Evolutionary conservation across 495 filamentous ascomycete species (phyloP).

Genomic region (Aspergillus haitiensis): DNA sequence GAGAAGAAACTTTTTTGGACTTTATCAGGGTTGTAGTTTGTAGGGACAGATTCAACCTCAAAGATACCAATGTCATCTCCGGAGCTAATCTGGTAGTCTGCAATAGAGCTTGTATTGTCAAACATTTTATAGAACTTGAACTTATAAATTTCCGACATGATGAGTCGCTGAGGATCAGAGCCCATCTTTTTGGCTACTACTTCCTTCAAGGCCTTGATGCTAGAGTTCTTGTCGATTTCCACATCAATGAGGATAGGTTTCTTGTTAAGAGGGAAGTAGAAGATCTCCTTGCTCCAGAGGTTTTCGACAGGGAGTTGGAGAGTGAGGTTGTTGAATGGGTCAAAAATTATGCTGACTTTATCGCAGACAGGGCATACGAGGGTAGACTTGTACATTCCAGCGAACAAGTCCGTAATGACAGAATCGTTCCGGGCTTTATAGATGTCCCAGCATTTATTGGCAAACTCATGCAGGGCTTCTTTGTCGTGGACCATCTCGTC

Average conservation of each 20-base stretch:
- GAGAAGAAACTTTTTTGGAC: slow-evolving; percentile 50
- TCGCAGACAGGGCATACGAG: slow-evolving; percentile 85
- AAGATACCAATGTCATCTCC: slow-evolving; percentile 71
- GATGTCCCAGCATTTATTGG: slow-evolving; percentile 82
- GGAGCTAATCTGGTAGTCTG: slow-evolving; percentile 61
- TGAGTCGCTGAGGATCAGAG: slow-evolving; percentile 54
- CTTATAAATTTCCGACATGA: slow-evolving; percentile 77
- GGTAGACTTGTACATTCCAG: slow-evolving; percentile 97
- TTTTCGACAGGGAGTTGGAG: slow-evolving; percentile 85
- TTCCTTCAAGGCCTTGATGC: slow-evolving; percentile 71
- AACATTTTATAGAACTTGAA: slow-evolving; percentile 81
- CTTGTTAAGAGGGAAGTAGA: slow-evolving; percentile 68
- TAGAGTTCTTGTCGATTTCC: slow-evolving; percentile 84
- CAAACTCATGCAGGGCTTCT: slow-evolving; percentile 74
- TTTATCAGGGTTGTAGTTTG: slow-evolving; percentile 62
- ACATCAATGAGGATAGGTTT: slow-evolving; percentile 69
- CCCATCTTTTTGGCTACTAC: slow-evolving; percentile 69
- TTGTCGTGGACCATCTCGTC: slow-evolving; percentile 91
- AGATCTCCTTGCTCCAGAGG: slow-evolving; percentile 69
- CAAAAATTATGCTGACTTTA: slow-evolving; percentile 98
- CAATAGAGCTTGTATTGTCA: slow-evolving; percentile 62
- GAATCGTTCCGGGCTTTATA: slow-evolving; percentile 94
- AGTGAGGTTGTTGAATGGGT: slow-evolving; percentile 94
- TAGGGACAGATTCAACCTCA: slow-evolving; percentile 77
- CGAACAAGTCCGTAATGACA: slow-evolving; percentile 90